A percentile compares a stretch with the other conserved stretches of the same genome.
Evolutionary conservation across 352 stramenopile genomes (phyloP).

Genomic region (Lagenidium sp.): DNA sequence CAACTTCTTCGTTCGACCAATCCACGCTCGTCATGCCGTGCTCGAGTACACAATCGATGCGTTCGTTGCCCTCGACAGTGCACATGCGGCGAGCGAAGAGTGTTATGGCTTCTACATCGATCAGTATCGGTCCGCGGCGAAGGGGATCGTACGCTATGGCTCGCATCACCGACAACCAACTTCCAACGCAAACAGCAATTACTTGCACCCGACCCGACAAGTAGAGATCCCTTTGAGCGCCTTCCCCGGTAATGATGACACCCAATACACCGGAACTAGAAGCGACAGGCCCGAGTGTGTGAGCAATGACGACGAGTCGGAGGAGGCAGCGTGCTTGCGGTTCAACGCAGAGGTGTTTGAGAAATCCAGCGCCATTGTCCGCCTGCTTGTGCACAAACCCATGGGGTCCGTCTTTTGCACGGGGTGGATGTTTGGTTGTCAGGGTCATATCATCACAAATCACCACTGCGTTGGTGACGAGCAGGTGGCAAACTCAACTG

Average conservation of each 20-base stretch:
- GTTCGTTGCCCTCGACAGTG: neutral
- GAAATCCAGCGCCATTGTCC: slow-evolving; percentile 16
- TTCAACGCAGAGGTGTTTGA: slow-evolving; percentile 10
- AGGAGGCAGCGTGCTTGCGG: slow-evolving; percentile 16
- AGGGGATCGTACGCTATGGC: neutral
- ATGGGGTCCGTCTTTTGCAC: slow-evolving; percentile 34
- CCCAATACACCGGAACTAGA: too few relatives aligned
- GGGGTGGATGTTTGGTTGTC: slow-evolving; percentile 39
- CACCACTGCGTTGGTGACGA: slow-evolving; percentile 33
- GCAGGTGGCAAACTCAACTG: slow-evolving; percentile 17
- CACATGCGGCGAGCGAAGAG: neutral
- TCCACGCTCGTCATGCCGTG: slow-evolving; percentile 3
- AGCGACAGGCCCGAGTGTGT: too few relatives aligned
- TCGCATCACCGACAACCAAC: slow-evolving; percentile 1
- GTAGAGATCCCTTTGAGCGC: too few relatives aligned
- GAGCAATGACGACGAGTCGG: slow-evolving; percentile 17
- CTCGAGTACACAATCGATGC: slow-evolving; percentile 13
- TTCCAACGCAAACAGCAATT: slow-evolving; percentile 1
- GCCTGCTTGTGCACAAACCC: slow-evolving; percentile 35
- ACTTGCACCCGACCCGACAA: too few relatives aligned
- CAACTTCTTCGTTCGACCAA: slow-evolving; percentile 16
- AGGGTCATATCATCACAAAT: slow-evolving; percentile 49
- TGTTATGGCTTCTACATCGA: slow-evolving; percentile 31
- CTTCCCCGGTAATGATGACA: too few relatives aligned
- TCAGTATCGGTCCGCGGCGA: slow-evolving; percentile 18